Percentiles rank a stretch among this genome's conserved stretches.
phyloP scores from a whole-genome alignment of 1,284 basidiomycete genomes.

The Cryptococcus deneoformans region DNA sequence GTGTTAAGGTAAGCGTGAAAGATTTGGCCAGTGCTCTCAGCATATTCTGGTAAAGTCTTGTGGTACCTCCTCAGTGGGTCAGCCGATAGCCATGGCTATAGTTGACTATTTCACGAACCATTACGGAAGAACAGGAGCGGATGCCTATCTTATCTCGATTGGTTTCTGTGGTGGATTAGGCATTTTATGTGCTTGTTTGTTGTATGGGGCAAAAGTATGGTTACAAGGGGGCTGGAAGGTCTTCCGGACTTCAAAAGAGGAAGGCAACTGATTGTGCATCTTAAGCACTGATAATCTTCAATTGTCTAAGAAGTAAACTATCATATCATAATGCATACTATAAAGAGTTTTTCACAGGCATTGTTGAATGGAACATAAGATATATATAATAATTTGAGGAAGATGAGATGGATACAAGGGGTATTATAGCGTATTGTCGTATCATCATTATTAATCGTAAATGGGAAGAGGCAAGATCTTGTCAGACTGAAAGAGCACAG shows the following conservation, averaged over 20 bases:
- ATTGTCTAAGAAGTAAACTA: too few species aligned
- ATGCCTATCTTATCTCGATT: constrained; percentile 47
- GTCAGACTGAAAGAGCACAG: constrained; percentile 55
- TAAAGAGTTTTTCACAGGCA: too few species aligned
- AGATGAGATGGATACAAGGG: too few species aligned
- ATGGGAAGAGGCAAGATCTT: constrained; percentile 55
- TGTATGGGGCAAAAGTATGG: constrained; percentile 47
- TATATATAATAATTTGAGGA: too few species aligned
- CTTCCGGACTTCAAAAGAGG: constrained; percentile 8
- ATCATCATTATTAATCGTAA: constrained; percentile 35
- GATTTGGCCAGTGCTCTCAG: constrained; percentile 48
- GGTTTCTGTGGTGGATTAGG: constrained; percentile 47
- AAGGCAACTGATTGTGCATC: too few species aligned
- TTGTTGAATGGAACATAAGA: too few species aligned
- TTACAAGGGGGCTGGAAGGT: constrained; percentile 40
- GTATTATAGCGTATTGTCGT: too few species aligned
- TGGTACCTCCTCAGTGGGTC: constrained; percentile 43
- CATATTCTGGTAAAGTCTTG: constrained; percentile 48
- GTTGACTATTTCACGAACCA: constrained; percentile 39
- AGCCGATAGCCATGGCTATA: constrained; percentile 49
- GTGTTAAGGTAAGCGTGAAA: constrained; percentile 50
- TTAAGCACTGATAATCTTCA: too few species aligned
- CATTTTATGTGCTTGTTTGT: constrained; percentile 27
- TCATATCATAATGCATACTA: too few species aligned
- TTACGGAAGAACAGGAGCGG: constrained; percentile 34